These are phyloP conservation scores for Rhodotorula sp. DNA, from an alignment of 1,284 basidiomycete species.

Conservation along the genomic window DNA sequence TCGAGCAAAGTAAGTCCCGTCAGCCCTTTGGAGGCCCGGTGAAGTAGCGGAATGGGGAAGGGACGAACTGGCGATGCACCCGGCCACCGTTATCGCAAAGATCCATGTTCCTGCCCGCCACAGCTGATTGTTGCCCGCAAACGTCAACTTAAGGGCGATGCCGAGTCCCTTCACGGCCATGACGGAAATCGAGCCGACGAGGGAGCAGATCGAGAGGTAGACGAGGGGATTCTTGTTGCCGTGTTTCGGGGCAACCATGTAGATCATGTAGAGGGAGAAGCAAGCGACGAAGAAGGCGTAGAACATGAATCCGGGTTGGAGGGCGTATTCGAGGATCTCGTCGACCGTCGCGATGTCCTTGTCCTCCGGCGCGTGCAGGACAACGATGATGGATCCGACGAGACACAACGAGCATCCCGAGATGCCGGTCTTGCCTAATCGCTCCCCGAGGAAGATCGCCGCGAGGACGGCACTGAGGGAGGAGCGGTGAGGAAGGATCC, in stretches of 20 bases:
- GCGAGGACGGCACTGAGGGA: conserved; percentile 76
- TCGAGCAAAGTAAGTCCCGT: neutral
- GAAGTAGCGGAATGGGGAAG: conserved; percentile 1
- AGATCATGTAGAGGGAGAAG: conserved; percentile 84
- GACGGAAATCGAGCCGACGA: conserved; percentile 81
- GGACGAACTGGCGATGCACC: conserved; percentile 79
- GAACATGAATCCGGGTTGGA: conserved; percentile 83
- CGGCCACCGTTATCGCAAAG: conserved; percentile 77
- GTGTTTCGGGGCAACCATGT: conserved; percentile 77
- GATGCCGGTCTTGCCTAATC: conserved; percentile 87
- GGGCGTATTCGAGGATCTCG: conserved; percentile 84
- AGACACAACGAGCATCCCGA: conserved; percentile 90
- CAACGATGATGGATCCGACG: conserved; percentile 86
- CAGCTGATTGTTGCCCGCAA: conserved; percentile 94
- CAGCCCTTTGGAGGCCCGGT: neutral
- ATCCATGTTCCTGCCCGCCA: conserved; percentile 91
- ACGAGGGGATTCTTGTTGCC: conserved; percentile 86
- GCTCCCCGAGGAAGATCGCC: conserved; percentile 88
- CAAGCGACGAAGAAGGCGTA: conserved; percentile 83
- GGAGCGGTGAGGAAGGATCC: neutral
- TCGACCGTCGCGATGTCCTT: conserved; percentile 91
- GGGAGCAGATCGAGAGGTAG: conserved; percentile 90
- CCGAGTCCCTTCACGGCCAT: conserved; percentile 98
- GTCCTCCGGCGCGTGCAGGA: conserved; percentile 94
- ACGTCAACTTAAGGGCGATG: conserved; percentile 90